Base-by-base conservation (phyloP, 768 basidiomycete species). In the Lactarius pseudohatsudake region DNA sequence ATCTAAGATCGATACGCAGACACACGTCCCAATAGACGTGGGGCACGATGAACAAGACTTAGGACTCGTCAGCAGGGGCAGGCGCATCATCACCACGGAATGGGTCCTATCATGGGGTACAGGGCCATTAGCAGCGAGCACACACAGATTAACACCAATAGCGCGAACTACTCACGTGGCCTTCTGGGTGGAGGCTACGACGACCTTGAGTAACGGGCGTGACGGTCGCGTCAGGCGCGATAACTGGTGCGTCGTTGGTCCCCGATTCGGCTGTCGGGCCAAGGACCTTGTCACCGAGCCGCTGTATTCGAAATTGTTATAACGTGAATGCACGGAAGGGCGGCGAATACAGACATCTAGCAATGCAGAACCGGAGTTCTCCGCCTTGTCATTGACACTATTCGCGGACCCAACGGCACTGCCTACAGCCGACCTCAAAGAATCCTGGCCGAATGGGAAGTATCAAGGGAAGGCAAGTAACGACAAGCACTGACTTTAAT, bases 21-120 rank as follows among this genome's bases (percentile, higher is more conserved):
- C 2, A 26, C 50, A 26, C 45, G 22, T 22, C 4, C 11, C 47
- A 50, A 4, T 26, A 26, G 50, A 50, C 22, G 50, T 22, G 50
- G 50, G 50, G 2, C 13, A 22, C 11, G 4, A 50, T 22, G n/a
- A 4, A 22, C 47, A 10, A 20, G 1, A 8, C 22, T 58, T 59
- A 64, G 38, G 47, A 45, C 30, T 59, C 7, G 9, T 53, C 60
- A 26, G 36, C 22, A 54, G 45, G 60, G 0, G 30, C 32, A 4
- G 32, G 32, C 3, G 11, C 47, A 1, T 55, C 40, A 16, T 26
- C 26, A 26, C 38, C 6, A 26, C 8, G 57, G 53, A 34, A 67
- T 16, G 57, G 38, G 40, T 67, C 66, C 66, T 67, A 20, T 67
- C 66, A 61, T 41, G 13, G 3, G n/a, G n/a, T n/a, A n/a, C n/a